Evolutionary conservation across 192 early-diverging fungal species (phyloP).

Genomic region (Backusella circina): DNA sequence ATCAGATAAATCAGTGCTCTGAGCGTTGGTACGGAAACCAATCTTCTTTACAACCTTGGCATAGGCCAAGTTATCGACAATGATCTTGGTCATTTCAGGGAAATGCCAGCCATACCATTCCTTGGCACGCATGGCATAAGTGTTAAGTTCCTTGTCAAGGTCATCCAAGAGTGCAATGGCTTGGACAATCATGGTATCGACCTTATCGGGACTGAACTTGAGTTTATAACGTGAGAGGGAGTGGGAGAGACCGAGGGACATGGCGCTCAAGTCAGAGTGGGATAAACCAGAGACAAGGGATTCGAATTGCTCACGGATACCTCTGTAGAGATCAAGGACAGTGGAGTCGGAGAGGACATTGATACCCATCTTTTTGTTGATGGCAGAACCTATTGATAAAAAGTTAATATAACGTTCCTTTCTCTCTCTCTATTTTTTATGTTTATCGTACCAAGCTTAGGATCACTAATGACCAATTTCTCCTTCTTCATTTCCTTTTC

Average conservation of each 20-base stretch:
- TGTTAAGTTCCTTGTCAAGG: slow-evolving; percentile 99
- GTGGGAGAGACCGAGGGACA: slow-evolving; percentile 98
- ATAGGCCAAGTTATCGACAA: slow-evolving; percentile 94
- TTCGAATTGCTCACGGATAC: slow-evolving; percentile 92
- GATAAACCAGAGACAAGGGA: slow-evolving; percentile 85
- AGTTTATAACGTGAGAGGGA: slow-evolving; percentile 98
- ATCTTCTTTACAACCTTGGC: slow-evolving; percentile 86
- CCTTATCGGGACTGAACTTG: slow-evolving; percentile 99
- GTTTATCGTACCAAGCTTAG: slow-evolving; percentile 76
- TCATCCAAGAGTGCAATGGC: slow-evolving; percentile 96
- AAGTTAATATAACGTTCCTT: neutral
- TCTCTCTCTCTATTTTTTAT: neutral
- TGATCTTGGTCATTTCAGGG: slow-evolving; percentile 96
- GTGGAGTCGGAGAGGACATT: slow-evolving; percentile 80
- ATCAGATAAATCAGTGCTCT: slow-evolving; percentile 70
- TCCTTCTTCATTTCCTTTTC: slow-evolving; percentile 92
- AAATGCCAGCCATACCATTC: slow-evolving; percentile 99
- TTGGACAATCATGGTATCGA: slow-evolving; percentile 99
- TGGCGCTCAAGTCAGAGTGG: slow-evolving; percentile 80
- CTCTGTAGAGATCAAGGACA: slow-evolving; percentile 91
- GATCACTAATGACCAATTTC: slow-evolving; percentile 85
- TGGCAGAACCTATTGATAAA: slow-evolving; percentile 49
- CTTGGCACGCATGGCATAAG: slow-evolving; percentile 89
- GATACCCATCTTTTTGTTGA: slow-evolving; percentile 85
- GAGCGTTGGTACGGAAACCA: slow-evolving; percentile 86